Conservation (phyloP, 2,329 filamentous ascomycete species). For the Periglandula ipomoeae region DNA sequence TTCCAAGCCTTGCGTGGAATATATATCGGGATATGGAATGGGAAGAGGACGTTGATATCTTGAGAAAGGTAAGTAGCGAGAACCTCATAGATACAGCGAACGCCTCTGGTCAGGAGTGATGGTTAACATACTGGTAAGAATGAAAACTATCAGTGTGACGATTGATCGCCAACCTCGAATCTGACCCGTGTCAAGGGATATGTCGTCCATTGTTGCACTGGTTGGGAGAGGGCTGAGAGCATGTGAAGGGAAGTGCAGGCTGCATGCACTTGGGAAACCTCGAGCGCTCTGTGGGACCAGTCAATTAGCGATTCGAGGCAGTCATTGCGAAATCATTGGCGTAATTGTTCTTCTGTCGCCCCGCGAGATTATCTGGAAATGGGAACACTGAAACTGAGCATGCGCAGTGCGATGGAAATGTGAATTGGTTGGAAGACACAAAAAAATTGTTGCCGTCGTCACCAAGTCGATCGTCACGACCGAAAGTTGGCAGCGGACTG, state of each 20-base stretch:
- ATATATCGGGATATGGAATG: conserved; percentile 55
- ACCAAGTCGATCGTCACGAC: neutral
- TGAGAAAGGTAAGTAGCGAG: conserved; percentile 1
- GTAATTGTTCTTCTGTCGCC: neutral
- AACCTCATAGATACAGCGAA: too few species aligned
- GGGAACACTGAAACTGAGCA: neutral
- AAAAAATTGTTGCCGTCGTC: neutral
- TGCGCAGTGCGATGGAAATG: neutral
- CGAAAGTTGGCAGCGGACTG: neutral
- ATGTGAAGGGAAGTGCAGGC: neutral
- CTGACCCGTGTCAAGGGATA: conserved; percentile 14
- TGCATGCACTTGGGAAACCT: neutral
- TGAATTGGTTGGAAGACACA: neutral
- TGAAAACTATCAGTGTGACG: conserved; percentile 58
- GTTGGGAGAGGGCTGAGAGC: neutral
- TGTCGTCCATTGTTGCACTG: conserved; percentile 6
- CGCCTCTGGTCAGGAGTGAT: too few species aligned
- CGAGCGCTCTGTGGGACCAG: neutral
- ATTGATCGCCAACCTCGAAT: conserved; percentile 63
- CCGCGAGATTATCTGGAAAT: neutral
- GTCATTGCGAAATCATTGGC: neutral
- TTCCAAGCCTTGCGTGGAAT: conserved; percentile 43
- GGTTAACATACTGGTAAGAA: conserved; percentile 63
- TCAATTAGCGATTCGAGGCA: neutral
- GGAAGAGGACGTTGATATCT: conserved; percentile 63